phyloP scores from a whole-genome alignment of 495 filamentous ascomycete genomes.

The Xylaria telfairii region DNA sequence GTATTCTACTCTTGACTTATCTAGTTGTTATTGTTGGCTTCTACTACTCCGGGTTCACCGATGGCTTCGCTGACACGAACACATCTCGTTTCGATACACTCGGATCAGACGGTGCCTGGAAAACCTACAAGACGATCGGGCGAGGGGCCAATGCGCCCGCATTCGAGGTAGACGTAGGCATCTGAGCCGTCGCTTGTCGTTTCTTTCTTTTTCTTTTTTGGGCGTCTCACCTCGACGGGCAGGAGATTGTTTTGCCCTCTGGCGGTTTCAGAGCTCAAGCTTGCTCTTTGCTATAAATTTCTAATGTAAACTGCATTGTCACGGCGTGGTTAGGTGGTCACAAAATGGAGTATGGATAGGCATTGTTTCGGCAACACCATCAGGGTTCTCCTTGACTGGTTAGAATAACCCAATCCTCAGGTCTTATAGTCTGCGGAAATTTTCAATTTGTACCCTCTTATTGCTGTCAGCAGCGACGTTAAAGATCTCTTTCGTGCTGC shows the following conservation, averaged over 20 bases:
- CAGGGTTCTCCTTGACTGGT: slow-evolving; percentile 1
- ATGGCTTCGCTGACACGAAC: slow-evolving; percentile 52
- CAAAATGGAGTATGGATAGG: slow-evolving; percentile 19
- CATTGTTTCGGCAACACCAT: not conserved
- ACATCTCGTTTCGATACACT: slow-evolving; percentile 75
- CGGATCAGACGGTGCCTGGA: slow-evolving; percentile 55
- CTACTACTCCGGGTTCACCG: slow-evolving; percentile 81
- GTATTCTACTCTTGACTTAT: slow-evolving; percentile 92
- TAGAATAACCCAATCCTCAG: slow-evolving; percentile 9
- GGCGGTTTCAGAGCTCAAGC: not conserved
- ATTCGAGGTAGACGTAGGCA: slow-evolving; percentile 35
- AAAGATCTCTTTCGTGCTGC: not conserved
- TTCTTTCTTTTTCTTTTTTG: no score
- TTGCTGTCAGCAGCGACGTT: not conserved
- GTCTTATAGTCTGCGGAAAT: slow-evolving; percentile 1
- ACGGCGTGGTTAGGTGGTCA: slow-evolving; percentile 8
- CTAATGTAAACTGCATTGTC: slow-evolving; percentile 13
- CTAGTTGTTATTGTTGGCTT: slow-evolving; percentile 91
- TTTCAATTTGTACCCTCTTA: not conserved
- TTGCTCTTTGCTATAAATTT: not conserved
- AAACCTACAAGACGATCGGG: slow-evolving; percentile 62
- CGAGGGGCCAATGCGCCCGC: slow-evolving; percentile 39
- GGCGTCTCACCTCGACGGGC: not conserved
- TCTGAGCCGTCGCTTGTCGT: slow-evolving; percentile 17
- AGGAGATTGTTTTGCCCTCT: not conserved